Conservation (phyloP, 208 protist genomes). For the Hexamita inflata region DNA sequence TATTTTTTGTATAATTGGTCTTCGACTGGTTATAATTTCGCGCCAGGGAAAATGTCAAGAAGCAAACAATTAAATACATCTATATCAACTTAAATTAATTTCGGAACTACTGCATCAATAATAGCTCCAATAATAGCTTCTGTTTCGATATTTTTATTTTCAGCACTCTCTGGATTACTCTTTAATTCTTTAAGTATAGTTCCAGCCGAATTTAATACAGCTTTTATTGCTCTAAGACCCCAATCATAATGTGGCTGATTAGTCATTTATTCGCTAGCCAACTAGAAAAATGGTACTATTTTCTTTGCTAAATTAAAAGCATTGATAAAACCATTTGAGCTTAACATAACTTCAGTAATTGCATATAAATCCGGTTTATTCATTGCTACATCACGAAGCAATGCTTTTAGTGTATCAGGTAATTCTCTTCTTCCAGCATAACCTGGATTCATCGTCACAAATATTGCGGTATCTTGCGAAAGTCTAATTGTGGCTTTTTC, state of each 20-base stretch:
- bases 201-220: slow-evolving; percentile 58
- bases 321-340: slow-evolving; percentile 64
- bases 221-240: slow-evolving; percentile 87
- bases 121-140: not conserved
- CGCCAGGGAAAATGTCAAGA: not conserved
- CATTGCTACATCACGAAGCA: slow-evolving; percentile 94
- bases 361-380: slow-evolving; percentile 86
- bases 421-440: slow-evolving; percentile 91
- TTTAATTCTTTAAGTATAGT: not conserved
- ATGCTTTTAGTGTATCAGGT: slow-evolving; percentile 90
- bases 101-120: not conserved
- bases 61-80: not conserved
- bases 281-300: too few species aligned
- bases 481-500: slow-evolving; percentile 50
- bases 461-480: slow-evolving; percentile 80
- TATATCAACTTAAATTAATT: not conserved
- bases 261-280: too few species aligned
- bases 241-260: slow-evolving; percentile 92
- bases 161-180: not conserved
- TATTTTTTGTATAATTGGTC: not conserved
- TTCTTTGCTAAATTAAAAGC: too few species aligned
- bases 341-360: slow-evolving; percentile 93
- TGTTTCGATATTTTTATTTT: not conserved
- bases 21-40: too few species aligned
- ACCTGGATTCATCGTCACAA: slow-evolving; percentile 98